A percentile compares a stretch with the other conserved stretches of the same genome.
Conservation (phyloP, 108 stramenopile genomes). For the Skeletonema grethae region DNA sequence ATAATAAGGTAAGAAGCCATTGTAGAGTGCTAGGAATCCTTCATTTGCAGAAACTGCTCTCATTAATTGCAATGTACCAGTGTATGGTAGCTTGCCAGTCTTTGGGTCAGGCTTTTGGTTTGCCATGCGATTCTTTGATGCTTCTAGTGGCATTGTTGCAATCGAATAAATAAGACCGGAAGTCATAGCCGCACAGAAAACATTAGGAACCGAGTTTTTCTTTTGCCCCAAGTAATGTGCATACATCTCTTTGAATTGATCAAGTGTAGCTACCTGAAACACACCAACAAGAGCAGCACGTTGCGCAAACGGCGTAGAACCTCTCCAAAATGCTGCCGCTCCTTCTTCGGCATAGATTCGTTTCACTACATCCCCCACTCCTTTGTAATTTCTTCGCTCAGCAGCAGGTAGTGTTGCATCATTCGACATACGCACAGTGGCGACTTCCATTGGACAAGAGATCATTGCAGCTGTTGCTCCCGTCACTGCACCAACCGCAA, state of each 20-base stretch:
- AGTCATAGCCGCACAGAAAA: conserved; percentile 92
- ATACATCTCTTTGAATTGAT: conserved; percentile 92
- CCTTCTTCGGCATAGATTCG: conserved; percentile 88
- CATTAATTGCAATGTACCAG: conserved; percentile 82
- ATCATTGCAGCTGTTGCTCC: conserved; percentile 91
- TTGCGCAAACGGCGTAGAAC: conserved; percentile 84
- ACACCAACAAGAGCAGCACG: conserved; percentile 94
- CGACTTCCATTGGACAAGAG: conserved; percentile 94
- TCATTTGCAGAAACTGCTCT: conserved; percentile 64
- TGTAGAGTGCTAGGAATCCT: conserved; percentile 86
- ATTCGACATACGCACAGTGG: conserved; percentile 92
- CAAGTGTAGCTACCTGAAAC: conserved; percentile 93
- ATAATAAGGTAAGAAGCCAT: conserved; percentile 92
- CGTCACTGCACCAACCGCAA: conserved; percentile 77
- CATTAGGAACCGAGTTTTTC: conserved; percentile 84
- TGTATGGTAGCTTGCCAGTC: conserved; percentile 87
- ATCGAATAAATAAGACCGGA: conserved; percentile 90
- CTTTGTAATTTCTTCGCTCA: conserved; percentile 86
- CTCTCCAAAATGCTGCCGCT: conserved; percentile 88
- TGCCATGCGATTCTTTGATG: conserved; percentile 94
- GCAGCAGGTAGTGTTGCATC: conserved; percentile 79
- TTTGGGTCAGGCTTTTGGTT: conserved; percentile 76
- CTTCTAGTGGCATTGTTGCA: conserved; percentile 95
- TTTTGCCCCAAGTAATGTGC: conserved; percentile 60
- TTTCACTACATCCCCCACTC: conserved; percentile 71